Base-by-base conservation (phyloP, 345 rosid genomes). In the Gossypium mustelinum region DNA sequence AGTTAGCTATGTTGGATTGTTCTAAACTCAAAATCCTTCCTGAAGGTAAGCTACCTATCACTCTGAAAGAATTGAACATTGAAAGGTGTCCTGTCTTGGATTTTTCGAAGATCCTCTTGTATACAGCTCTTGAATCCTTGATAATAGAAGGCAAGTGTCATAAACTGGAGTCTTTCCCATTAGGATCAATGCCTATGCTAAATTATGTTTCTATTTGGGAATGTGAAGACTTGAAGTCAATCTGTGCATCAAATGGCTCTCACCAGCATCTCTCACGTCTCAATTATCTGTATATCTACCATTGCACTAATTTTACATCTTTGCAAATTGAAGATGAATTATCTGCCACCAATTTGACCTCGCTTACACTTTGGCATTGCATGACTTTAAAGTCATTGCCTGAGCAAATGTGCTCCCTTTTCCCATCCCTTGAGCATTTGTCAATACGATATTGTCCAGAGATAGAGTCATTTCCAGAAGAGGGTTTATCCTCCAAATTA, bases 51-150 rank as follows among this genome's bases (percentile, higher is more conserved):
- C 10, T 60, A 13, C 64, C 60, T 29, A n/a, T 4, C 2, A 69
- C 73, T 12, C 60, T 69, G 16, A 69, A 51, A 43, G 4, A 27
- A 16, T 51, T 69, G 60, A 10, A 1, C 14, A 51, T 69, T 9
- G 3, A n/a, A 1, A 3, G 7, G 2, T 50, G 73, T 69, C 1
- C 0, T 27, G 14, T 51, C 4, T 17, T 51, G 73, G 73, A 51
- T 29, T 51, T 1, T 69, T 69, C 73, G 2, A 51, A 51, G n/a
- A 4, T 50, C 72, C 22, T 68, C 44, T 9, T 50, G 43, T 68
- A 27, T 69, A 29, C 73, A 51, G 27, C 60, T 44, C 73, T 69
- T 51, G 59, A 69, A 25, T 51, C 16, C 44, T 69, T 69, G 24
- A 1, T 2, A 0, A 27, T 51, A 17, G 8, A 0, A 14, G 0